Conservation (phyloP, 2,329 filamentous ascomycete genomes). For the Pseudogymnoascus pannorum region DNA sequence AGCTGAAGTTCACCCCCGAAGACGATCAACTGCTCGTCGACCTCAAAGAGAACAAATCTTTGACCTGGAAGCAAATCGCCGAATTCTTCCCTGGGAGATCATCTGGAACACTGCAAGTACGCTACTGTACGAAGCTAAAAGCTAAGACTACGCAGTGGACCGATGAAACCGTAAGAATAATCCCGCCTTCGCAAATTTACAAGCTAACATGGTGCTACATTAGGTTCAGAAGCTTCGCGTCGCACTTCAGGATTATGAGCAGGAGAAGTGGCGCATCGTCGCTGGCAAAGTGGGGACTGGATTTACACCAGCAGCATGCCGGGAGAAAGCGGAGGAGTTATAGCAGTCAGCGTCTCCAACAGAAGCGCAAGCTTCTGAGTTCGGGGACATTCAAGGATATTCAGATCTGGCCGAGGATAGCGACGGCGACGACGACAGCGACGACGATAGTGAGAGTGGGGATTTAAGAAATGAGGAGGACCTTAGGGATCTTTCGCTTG, state of each 20-base stretch:
- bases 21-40: conserved; percentile 84
- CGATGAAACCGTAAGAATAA: conserved; percentile 71
- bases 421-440: not conserved
- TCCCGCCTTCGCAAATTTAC: conserved; percentile 8
- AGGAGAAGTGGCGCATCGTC: conserved; percentile 88
- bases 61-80: conserved; percentile 96
- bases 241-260: conserved; percentile 77
- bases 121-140: conserved; percentile 92
- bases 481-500: conserved; percentile 1
- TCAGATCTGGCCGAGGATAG: conserved; percentile 1
- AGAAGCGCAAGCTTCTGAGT: conserved; percentile 29
- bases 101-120: conserved; percentile 84
- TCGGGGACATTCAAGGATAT: conserved; percentile 23
- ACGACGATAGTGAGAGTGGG: not conserved
- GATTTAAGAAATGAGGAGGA: not conserved
- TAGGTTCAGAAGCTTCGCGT: conserved; percentile 71
- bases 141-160: conserved; percentile 92
- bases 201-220: conserved; percentile 11
- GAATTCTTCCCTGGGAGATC: conserved; percentile 91
- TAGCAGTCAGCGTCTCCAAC: conserved; percentile 30
- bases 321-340: conserved; percentile 46
- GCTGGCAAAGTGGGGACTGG: conserved; percentile 85
- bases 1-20: conserved; percentile 88
- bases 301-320: conserved; percentile 80
- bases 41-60: conserved; percentile 86